These are phyloP conservation scores for Fonsecaea pedrosoi DNA, from an alignment of 2,329 filamentous ascomycete species.

Conservation along the genomic window DNA sequence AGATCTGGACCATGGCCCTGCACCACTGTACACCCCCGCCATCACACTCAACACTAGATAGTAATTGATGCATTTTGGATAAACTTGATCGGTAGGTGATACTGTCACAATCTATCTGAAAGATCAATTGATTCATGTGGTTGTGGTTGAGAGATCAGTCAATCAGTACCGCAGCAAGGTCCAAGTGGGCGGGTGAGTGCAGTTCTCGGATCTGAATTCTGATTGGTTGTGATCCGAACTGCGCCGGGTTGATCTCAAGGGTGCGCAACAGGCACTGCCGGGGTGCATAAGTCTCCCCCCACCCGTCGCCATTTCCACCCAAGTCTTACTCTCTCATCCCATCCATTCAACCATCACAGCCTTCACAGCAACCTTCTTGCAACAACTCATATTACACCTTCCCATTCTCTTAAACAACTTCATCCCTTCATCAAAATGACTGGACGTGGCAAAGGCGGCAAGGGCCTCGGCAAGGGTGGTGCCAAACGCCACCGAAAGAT, in stretches of 20 bases:
- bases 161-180: slow-evolving; percentile 12
- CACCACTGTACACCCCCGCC: slow-evolving; percentile 13
- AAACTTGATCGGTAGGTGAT: slow-evolving; percentile 21
- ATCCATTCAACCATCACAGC: slow-evolving; percentile 27
- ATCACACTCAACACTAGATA: slow-evolving; percentile 6
- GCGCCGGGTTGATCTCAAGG: slow-evolving; percentile 35
- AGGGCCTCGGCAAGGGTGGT: slow-evolving; percentile 97
- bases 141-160: slow-evolving; percentile 34
- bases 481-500: slow-evolving; percentile 99
- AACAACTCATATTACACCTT: slow-evolving; percentile 22
- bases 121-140: slow-evolving; percentile 26
- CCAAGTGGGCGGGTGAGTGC: slow-evolving; percentile 30
- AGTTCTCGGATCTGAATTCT: slow-evolving; percentile 41
- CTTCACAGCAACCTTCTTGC: slow-evolving; percentile 8
- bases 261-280: slow-evolving; percentile 20
- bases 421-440: slow-evolving; percentile 59
- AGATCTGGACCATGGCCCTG: slow-evolving; percentile 20
- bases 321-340: slow-evolving; percentile 19
- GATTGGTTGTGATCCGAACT: slow-evolving; percentile 39
- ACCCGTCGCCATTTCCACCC: slow-evolving; percentile 30
- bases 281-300: slow-evolving; percentile 35
- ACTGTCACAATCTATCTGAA: slow-evolving; percentile 10
- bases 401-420: slow-evolving; percentile 38
- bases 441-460: slow-evolving; percentile 86
- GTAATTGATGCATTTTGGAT: slow-evolving; percentile 30